A percentile compares a stretch with the other conserved stretches of the same genome.
Evolutionary conservation across 768 basidiomycete genomes (phyloP).

Genomic region (Trametes cinnabarina): DNA sequence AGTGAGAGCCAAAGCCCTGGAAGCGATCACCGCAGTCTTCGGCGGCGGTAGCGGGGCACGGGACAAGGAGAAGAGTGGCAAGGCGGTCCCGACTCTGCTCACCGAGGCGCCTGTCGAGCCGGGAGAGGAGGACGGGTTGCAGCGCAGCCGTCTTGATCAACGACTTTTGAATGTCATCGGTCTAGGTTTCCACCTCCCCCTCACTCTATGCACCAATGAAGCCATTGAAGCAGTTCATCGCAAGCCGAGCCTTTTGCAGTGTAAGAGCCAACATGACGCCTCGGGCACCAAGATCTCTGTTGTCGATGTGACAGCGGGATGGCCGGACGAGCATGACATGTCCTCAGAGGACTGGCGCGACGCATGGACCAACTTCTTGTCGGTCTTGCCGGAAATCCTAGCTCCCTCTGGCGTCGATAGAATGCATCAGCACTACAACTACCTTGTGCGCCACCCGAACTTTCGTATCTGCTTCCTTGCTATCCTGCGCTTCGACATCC

Average conservation of each 20-base stretch:
- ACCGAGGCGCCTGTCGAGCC: too few relatives aligned
- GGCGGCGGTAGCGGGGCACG: too few relatives aligned
- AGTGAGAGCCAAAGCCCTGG: too few relatives aligned
- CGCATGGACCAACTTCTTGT: background rate
- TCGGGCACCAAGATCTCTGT: background rate
- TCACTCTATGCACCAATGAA: too few relatives aligned
- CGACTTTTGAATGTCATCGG: too few relatives aligned
- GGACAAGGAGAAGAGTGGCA: too few relatives aligned
- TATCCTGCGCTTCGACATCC: slow-evolving; percentile 2
- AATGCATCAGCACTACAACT: background rate
- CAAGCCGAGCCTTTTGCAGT: background rate
- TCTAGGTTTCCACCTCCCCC: too few relatives aligned
- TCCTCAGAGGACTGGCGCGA: slow-evolving; percentile 1
- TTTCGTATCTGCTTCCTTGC: background rate
- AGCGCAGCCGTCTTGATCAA: too few relatives aligned
- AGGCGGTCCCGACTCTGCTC: too few relatives aligned
- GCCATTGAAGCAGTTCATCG: background rate
- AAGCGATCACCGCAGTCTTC: too few relatives aligned
- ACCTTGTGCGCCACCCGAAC: background rate
- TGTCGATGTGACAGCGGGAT: background rate
- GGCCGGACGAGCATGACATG: background rate
- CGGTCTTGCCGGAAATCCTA: background rate
- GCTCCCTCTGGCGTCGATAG: background rate
- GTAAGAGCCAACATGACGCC: background rate
- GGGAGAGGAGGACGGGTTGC: too few relatives aligned